Conservation (phyloP, 2,329 filamentous ascomycete genomes). For the Exophiala mesophila region DNA sequence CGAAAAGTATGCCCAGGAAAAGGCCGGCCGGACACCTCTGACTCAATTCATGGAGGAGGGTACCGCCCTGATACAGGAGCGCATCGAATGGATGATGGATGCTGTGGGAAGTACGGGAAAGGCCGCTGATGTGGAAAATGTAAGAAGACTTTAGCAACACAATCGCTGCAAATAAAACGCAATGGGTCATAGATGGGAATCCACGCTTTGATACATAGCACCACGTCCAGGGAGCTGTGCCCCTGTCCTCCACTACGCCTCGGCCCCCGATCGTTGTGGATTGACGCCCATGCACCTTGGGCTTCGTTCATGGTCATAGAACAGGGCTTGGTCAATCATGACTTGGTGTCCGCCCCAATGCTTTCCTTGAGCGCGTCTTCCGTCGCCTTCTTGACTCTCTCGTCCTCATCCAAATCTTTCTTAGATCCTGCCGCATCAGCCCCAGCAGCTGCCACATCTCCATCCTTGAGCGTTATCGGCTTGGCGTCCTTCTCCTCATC, state of each 20-base stretch:
- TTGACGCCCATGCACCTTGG: no score
- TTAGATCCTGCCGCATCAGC: constrained; percentile 35
- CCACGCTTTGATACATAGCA: no score
- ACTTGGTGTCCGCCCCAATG: constrained; percentile 14
- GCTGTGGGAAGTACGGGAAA: constrained; percentile 39
- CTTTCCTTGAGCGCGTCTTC: constrained; percentile 41
- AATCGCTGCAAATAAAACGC: no score
- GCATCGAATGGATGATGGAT: constrained; percentile 54
- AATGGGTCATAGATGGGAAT: no score
- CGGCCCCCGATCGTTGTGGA: no score
- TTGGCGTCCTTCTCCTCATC: constrained; percentile 84
- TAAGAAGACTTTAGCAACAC: neutral
- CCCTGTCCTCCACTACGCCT: no score
- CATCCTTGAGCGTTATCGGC: constrained; percentile 53
- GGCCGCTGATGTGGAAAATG: constrained; percentile 24
- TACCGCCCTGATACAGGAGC: constrained; percentile 51
- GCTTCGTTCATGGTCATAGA: no score
- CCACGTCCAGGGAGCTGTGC: no score
- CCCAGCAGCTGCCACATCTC: constrained; percentile 40
- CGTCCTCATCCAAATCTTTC: constrained; percentile 33
- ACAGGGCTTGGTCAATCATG: no score
- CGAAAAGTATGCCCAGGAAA: constrained; percentile 45
- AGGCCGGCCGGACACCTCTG: constrained; percentile 48
- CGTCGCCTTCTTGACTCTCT: constrained; percentile 62
- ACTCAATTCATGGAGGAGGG: constrained; percentile 53